Evolutionary conservation across 23 red algal species (phyloP), one percentile per base, ranked within the genome.

Genomic region (Gracilaria caudata): DNA sequence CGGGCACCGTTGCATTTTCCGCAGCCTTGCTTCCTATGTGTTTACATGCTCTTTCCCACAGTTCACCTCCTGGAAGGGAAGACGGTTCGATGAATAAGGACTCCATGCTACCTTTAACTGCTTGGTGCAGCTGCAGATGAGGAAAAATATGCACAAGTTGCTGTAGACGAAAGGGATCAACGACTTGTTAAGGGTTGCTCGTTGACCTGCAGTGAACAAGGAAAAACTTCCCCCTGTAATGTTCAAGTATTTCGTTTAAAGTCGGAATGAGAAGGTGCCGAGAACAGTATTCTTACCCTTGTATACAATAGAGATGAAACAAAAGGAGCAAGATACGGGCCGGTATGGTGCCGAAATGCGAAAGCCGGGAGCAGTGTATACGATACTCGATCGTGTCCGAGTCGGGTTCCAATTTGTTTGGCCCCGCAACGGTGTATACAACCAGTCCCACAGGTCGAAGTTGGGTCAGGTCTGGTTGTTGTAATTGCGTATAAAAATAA

Each of bases 31-130:
- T 26, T 0, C 25, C 23, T 35, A 81, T 36, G 7, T 74, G 26
- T 2, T 21, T 32, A 78, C 92, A 94, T 4, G 83, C 78, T 24
- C 36, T 7, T 17, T 58, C 13, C 82, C 82, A 94, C 7, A 41
- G 82, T 9, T 60, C 30, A 74, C 92, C 92, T 30, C 92, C 92
- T 23, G 92, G 92, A 73, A 94, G 79, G 16, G 77, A 74, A 41
- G 68, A 71, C 6, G 92, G 83, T 32, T 88, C 76, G 46, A 94
- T 94, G 77, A 94, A 94, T 1, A 88, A 72, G 61, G 87, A 82
- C 45, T 79, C 85, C 85, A 89, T 89, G 14, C 4, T 36, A 30
- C 61, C 23, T 1, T 3, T 19, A 19, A 36, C 8, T 16, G 61
- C 30, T 66, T 66, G 35, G 9, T 37, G 7, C 11, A 30, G 3